Evolutionary conservation across 768 basidiomycete species (phyloP), one percentile per base, ranked within the genome.

Genomic region (Phlebiopsis flavidoalba): DNA sequence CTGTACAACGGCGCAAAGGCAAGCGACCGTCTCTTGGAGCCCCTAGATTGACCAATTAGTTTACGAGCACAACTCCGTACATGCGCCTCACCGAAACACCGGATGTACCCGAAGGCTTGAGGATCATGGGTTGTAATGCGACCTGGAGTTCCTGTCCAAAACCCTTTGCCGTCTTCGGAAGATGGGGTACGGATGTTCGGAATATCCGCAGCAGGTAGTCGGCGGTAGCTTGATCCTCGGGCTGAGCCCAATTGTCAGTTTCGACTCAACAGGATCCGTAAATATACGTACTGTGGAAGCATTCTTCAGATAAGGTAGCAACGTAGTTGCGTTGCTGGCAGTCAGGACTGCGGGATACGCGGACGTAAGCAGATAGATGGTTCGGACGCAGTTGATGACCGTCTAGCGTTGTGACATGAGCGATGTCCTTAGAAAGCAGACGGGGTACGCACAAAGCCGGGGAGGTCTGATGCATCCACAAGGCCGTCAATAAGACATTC

Each of bases 151-250:
- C 92, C 43, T 86, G 82, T 0, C 91, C 94, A 69, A 98, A 98
- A 65, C 89, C 94, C 12, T 83, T 80, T 0, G 93, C 89, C 0
- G 93, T 93, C 74, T 89, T 91, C 0, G 95, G 93, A 88, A 96
- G 89, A 63, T 87, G 81, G 2, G 93, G 92, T 35, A 98, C 87
- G 1, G 87, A 87, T 17, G 82, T 82, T 33, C 91, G 82, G 76
- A 97, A 98, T 46, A 96, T 91, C 64, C 89, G 89, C 45, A 98
- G 80, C 4, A 99, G 74, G 70, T 91, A 91, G 69, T 98, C 95
- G 1, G 88, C 87, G 5, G 89, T 89, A 0, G 81, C 77, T 64
- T 93, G 83, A 63, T 98, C 95, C 58, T 98, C 95, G 3, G 79
- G 51, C 93, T 96, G 66, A 56, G 21, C 48, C 8, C 37, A 10